Evolutionary conservation across 768 basidiomycete genomes (phyloP).

Genomic region (Amanita rimosa): DNA sequence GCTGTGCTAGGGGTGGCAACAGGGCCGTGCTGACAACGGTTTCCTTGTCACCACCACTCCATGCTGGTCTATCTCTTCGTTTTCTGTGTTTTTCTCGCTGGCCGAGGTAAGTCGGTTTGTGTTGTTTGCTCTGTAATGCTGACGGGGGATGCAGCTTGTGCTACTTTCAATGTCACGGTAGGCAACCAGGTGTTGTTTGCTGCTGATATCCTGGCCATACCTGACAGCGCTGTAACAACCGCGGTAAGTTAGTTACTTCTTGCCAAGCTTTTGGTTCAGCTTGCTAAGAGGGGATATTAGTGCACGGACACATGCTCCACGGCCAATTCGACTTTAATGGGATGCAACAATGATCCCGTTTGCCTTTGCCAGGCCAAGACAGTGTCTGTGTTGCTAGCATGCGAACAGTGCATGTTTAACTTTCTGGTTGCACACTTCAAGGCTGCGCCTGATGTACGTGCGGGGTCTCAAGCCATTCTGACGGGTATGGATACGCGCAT

Average conservation of each 20-base stretch:
- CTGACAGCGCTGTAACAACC: constrained; percentile 17
- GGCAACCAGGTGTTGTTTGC: constrained; percentile 26
- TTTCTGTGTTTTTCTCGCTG: constrained; percentile 35
- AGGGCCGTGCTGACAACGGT: background rate
- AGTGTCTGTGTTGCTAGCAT: constrained; percentile 30
- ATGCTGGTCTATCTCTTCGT: constrained; percentile 21
- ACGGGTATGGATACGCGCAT: constrained; percentile 27
- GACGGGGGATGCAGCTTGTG: constrained; percentile 19
- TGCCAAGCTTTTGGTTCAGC: background rate
- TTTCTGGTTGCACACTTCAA: constrained; percentile 39
- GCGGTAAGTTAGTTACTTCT: constrained; percentile 18
- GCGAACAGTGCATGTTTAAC: constrained; percentile 62
- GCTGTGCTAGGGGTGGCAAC: background rate
- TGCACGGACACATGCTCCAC: constrained; percentile 21
- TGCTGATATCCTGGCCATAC: constrained; percentile 32
- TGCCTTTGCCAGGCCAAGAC: constrained; percentile 45
- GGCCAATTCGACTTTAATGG: constrained; percentile 17
- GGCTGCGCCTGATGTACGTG: constrained; percentile 35
- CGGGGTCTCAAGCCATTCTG: constrained; percentile 51
- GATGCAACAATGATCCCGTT: constrained; percentile 32
- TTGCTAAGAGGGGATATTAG: constrained; percentile 13
- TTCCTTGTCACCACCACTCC: constrained; percentile 3
- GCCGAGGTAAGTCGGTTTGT: constrained; percentile 36
- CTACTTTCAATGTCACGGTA: constrained; percentile 36
- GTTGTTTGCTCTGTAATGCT: background rate